These are phyloP conservation scores for Paramecium octaurelia DNA, from an alignment of 73 alveolate species.

Conservation along the genomic window DNA sequence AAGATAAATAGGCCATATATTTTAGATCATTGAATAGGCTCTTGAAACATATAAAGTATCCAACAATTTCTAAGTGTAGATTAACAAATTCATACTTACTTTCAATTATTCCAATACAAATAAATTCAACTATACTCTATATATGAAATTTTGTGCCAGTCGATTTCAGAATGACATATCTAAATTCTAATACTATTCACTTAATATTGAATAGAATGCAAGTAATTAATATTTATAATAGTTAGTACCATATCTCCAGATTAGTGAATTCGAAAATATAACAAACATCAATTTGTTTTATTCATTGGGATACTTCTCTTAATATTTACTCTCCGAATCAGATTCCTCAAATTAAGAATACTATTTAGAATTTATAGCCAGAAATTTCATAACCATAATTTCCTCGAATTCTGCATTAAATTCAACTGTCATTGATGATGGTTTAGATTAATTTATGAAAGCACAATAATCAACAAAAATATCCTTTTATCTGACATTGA, in stretches of 20 bases:
- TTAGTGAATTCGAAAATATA: not conserved
- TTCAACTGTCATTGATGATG: not conserved
- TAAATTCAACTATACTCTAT: not conserved
- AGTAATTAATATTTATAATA: not conserved
- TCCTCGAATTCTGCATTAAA: not conserved
- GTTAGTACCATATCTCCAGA: not conserved
- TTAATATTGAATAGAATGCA: not conserved
- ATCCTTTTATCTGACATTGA: not conserved
- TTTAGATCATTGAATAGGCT: not conserved
- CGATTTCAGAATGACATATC: not conserved
- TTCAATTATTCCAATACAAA: not conserved
- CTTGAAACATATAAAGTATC: not conserved
- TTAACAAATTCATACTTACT: not conserved
- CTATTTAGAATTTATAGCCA: not conserved
- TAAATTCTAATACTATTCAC: not conserved
- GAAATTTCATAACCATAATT: not conserved
- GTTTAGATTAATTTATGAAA: not conserved
- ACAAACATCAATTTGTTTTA: not conserved
- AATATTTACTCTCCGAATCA: not conserved
- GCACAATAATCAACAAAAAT: not conserved
- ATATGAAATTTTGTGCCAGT: not conserved
- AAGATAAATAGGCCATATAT: not conserved
- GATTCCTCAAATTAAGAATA: not conserved
- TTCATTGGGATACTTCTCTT: not conserved
- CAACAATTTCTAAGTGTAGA: not conserved